Conservation (phyloP, 2,329 filamentous ascomycete genomes). For the Tolypocladium guangdongense region DNA sequence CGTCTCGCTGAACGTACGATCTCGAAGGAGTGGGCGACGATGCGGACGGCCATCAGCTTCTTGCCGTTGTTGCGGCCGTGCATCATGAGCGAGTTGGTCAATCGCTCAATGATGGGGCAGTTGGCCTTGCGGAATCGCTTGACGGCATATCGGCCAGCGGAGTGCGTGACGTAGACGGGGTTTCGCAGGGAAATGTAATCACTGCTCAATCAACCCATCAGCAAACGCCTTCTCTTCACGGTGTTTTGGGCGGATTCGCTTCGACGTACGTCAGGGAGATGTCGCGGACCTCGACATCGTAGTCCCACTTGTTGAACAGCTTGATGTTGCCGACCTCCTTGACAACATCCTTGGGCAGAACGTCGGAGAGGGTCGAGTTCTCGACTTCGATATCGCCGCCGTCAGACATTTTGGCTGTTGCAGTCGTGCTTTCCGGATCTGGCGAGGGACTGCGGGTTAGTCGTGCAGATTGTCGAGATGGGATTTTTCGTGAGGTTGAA, state of each 20-base stretch:
- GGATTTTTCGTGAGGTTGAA: conserved; percentile 23
- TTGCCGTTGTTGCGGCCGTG: conserved; percentile 99
- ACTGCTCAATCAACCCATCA: conserved; percentile 41
- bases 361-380: conserved; percentile 60
- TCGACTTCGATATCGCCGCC: conserved; percentile 88
- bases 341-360: conserved; percentile 88
- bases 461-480: conserved; percentile 27
- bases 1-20: conserved; percentile 56
- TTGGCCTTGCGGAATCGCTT: conserved; percentile 99
- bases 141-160: conserved; percentile 93
- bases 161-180: conserved; percentile 98
- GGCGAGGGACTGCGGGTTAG: conserved; percentile 26
- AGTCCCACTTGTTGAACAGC: conserved; percentile 96
- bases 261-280: conserved; percentile 90
- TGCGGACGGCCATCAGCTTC: conserved; percentile 99
- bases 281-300: conserved; percentile 99
- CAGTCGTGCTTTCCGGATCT: conserved; percentile 26
- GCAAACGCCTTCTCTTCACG: conserved; percentile 6
- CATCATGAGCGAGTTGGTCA: conserved; percentile 99
- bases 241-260: neutral
- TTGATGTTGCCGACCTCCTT: conserved; percentile 86
- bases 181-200: conserved; percentile 99
- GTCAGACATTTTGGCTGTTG: conserved; percentile 73
- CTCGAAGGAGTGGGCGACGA: conserved; percentile 97
- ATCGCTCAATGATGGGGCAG: conserved; percentile 99